phyloP scores from a whole-genome alignment of 768 basidiomycete species.

The Russula sp. region DNA sequence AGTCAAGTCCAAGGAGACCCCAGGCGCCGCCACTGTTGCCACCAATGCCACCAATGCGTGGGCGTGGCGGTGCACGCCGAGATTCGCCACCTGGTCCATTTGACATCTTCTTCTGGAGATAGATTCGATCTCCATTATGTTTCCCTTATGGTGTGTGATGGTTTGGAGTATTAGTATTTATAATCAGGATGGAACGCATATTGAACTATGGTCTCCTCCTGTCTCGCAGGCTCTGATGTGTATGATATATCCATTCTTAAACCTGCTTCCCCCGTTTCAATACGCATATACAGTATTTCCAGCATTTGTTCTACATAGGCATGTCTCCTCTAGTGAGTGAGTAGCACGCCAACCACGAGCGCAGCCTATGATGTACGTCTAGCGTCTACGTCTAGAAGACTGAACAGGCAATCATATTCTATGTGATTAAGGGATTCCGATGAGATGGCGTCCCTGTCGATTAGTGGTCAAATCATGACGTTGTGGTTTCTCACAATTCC shows the following conservation, averaged over 20 bases:
- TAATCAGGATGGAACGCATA: constrained; percentile 1
- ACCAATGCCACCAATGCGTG: constrained; percentile 5
- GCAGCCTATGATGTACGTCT: neutral
- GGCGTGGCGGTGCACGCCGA: constrained; percentile 16
- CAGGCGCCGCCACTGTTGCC: constrained; percentile 13
- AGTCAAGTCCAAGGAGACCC: constrained; percentile 41
- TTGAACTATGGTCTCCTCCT: neutral
- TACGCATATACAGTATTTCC: neutral
- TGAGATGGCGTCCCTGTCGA: constrained; percentile 18
- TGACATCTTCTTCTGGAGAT: constrained; percentile 19
- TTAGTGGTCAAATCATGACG: constrained; percentile 31
- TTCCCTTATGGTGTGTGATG: neutral
- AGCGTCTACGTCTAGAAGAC: neutral
- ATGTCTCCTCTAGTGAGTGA: neutral
- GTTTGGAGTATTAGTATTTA: constrained; percentile 5
- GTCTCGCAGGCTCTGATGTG: neutral
- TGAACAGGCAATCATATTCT: neutral
- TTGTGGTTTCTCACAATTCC: constrained; percentile 20
- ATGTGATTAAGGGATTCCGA: neutral
- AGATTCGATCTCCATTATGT: neutral
- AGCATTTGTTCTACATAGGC: neutral
- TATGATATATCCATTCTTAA: neutral
- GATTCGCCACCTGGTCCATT: constrained; percentile 16
- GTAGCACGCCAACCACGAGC: neutral
- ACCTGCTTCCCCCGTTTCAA: neutral